Base-by-base conservation (phyloP, 1,284 basidiomycete species). In the Amylostereum areolatum region DNA sequence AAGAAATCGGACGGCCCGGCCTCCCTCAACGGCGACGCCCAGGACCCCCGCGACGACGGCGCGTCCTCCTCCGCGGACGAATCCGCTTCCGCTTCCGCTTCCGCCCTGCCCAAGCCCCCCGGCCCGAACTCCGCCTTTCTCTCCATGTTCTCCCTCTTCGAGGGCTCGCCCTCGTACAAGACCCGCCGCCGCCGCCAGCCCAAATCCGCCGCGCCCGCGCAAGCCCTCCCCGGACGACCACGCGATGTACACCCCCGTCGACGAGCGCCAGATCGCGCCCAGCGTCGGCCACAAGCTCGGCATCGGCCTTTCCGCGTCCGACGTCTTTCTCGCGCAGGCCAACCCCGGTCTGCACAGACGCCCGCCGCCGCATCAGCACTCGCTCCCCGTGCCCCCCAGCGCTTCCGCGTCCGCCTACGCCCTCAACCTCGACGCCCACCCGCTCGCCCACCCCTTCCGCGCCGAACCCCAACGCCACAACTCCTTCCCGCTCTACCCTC, bases 91-190 rank as follows among this genome's bases (percentile, higher is more conserved):
- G 55, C 47, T 47, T 57, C 48, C 46, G 57, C 51, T 48, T 55
- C 43, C 52, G 59, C 54, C 55, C 52, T 50, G 51, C 48, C 31
- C 46, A 57, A 62, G 3, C 57, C 36, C 46, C 54, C 53, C 47
- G 63, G 63, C 41, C 58, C 68, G 31, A 68, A 66, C 53, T 68
- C 76, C 45, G 73, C 81, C 7, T 81, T 85, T 64, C 78, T 84
- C 63, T 74, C 75, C 31, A 77, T 83, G 64, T 80, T 89, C 64
- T 81, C 85, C n/a, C 69, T 91, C 43, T 85, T 90, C 51, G 86
- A 88, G 62, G 90, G 91, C 6, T 85, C 81, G 53, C 85, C 89
- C 2, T 80, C 80, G 5, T 94, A 94, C 73, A 94, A 94, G 67
- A 85, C 87, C 59, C 76, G 91, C n/a, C 77, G 89, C 39, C 53